Evolutionary conservation across 2,329 filamentous ascomycete species (phyloP).

Genomic region (Trichophyton verrucosum): DNA sequence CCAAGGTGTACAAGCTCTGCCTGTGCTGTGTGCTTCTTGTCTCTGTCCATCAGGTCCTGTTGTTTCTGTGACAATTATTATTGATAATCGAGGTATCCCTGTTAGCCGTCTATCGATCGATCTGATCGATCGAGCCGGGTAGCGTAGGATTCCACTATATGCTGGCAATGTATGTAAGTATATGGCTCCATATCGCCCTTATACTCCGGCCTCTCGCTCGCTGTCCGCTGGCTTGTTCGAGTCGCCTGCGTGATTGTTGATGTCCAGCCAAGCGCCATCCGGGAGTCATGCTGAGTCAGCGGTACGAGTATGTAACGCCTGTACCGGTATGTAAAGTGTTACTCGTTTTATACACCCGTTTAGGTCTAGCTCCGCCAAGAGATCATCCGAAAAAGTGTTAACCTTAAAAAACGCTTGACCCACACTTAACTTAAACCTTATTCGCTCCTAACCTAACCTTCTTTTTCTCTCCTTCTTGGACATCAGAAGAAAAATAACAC

Average conservation of each 20-base stretch:
- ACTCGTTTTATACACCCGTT: background rate
- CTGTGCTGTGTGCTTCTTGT: too few relatives aligned
- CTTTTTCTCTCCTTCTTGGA: background rate
- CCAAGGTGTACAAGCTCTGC: background rate
- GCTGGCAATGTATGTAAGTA: too few relatives aligned
- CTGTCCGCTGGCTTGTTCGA: background rate
- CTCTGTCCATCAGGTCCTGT: background rate
- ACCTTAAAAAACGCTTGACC: constrained; percentile 3
- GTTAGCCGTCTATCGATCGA: background rate
- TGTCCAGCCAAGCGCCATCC: background rate
- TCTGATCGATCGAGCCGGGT: background rate
- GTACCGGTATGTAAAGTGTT: background rate
- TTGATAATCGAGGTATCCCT: constrained; percentile 1
- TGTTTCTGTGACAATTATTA: constrained; percentile 3
- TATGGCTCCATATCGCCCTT: too few relatives aligned
- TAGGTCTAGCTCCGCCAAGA: background rate
- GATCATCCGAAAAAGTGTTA: constrained; percentile 2
- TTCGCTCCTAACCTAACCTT: constrained; percentile 1
- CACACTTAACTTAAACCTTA: constrained; percentile 2
- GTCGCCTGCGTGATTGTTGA: background rate
- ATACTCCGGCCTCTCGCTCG: background rate
- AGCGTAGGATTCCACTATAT: background rate
- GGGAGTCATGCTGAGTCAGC: background rate
- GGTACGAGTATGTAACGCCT: background rate
- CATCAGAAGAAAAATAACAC: background rate